Evolutionary conservation across 1,284 basidiomycete species (phyloP).

Genomic region (Ustilago lituana): DNA sequence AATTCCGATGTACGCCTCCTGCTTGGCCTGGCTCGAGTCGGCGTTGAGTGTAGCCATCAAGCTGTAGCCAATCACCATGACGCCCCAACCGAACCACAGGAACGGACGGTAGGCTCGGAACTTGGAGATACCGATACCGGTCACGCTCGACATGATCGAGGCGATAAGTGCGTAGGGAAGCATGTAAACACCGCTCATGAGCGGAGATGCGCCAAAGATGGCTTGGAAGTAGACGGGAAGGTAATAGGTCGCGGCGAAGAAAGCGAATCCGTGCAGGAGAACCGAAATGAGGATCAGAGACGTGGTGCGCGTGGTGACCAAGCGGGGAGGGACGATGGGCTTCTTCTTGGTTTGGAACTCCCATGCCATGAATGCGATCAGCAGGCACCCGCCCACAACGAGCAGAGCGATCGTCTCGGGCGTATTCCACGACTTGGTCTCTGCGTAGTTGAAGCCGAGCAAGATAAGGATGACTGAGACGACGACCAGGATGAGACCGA

Average conservation of each 20-base stretch:
- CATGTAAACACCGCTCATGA: constrained; percentile 78
- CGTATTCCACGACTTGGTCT: constrained; percentile 69
- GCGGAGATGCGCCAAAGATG: constrained; percentile 78
- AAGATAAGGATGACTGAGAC: constrained; percentile 78
- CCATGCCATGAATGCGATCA: constrained; percentile 74
- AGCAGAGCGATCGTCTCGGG: constrained; percentile 78
- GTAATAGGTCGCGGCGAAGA: constrained; percentile 71
- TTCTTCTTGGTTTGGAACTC: constrained; percentile 76
- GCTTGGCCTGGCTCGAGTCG: constrained; percentile 22
- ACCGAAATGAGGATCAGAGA: constrained; percentile 74
- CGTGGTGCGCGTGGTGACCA: constrained; percentile 83
- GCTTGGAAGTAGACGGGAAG: constrained; percentile 77
- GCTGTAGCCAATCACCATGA: constrained; percentile 49
- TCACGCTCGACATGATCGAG: constrained; percentile 72
- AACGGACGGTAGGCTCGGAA: constrained; percentile 75
- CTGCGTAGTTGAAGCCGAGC: constrained; percentile 82
- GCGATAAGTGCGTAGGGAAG: constrained; percentile 78
- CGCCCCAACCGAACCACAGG: constrained; percentile 71
- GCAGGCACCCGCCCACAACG: constrained; percentile 74
- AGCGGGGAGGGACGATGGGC: constrained; percentile 81
- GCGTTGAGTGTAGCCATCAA: constrained; percentile 53
- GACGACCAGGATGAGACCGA: constrained; percentile 78
- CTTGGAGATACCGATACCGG: constrained; percentile 74
- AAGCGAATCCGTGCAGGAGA: constrained; percentile 76
- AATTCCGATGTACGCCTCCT: constrained; percentile 50